Percentiles rank a stretch among this genome's conserved stretches.
These are phyloP conservation scores for Paraurostyla sp. DNA, from an alignment of 73 alveolate genomes.

Conservation along the genomic window DNA sequence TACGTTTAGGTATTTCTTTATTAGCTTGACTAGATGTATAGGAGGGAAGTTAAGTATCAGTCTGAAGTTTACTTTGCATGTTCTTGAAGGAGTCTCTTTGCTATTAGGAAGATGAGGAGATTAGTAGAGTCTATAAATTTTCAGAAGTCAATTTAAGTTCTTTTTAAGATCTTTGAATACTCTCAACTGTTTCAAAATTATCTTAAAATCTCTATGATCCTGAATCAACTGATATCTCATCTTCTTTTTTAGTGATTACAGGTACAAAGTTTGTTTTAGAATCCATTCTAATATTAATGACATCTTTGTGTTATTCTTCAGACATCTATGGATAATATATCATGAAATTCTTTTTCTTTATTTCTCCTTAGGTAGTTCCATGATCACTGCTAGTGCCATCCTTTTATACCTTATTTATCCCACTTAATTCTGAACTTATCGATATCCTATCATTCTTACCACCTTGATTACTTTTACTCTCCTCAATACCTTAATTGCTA, in stretches of 20 bases:
- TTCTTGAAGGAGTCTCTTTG: too few relatives aligned
- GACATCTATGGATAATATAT: slow-evolving; percentile 44
- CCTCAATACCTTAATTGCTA: neutral
- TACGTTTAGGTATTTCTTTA: too few relatives aligned
- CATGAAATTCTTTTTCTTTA: slow-evolving; percentile 18
- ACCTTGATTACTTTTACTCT: neutral
- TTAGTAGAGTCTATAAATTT: neutral
- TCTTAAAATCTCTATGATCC: neutral
- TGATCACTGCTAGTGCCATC: neutral
- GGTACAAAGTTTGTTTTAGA: slow-evolving; percentile 34
- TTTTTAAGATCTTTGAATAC: neutral
- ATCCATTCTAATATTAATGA: slow-evolving; percentile 41
- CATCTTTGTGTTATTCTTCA: slow-evolving; percentile 15
- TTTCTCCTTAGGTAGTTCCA: neutral
- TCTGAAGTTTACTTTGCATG: too few relatives aligned
- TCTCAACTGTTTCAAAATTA: neutral
- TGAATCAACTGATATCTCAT: neutral
- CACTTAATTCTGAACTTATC: neutral
- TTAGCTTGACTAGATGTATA: too few relatives aligned
- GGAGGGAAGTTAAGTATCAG: too few relatives aligned
- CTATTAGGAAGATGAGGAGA: neutral
- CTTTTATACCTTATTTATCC: neutral
- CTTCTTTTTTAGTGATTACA: neutral
- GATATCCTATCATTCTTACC: neutral
- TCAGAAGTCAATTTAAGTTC: neutral